Conservation (phyloP, 2,329 filamentous ascomycete species). For the Aspergillus terreus region DNA sequence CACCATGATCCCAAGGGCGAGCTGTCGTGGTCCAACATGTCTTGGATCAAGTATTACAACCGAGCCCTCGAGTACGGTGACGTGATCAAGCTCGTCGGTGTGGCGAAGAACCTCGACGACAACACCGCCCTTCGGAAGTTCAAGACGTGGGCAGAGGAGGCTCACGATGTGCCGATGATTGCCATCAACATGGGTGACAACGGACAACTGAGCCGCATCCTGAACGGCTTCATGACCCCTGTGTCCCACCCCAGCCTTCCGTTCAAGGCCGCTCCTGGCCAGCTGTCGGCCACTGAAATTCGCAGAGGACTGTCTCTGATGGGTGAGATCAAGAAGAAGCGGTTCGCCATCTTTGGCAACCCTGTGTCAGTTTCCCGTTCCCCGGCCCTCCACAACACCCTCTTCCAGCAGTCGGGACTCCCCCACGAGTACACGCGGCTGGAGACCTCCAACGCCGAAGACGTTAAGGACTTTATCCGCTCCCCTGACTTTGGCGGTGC, state of each 20-base stretch:
- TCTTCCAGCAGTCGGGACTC: slow-evolving; percentile 73
- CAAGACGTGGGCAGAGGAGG: slow-evolving; percentile 67
- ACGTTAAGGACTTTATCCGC: slow-evolving; percentile 64
- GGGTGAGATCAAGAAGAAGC: slow-evolving; percentile 69
- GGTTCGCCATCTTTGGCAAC: slow-evolving; percentile 84
- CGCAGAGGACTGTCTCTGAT: slow-evolving; percentile 72
- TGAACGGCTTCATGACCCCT: slow-evolving; percentile 91
- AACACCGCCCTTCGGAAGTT: slow-evolving; percentile 84
- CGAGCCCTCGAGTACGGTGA: slow-evolving; percentile 85
- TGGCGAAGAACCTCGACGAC: slow-evolving; percentile 71
- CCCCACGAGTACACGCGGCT: slow-evolving; percentile 75
- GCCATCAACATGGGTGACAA: slow-evolving; percentile 90
- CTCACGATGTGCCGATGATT: slow-evolving; percentile 80
- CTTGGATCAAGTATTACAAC: slow-evolving; percentile 89
- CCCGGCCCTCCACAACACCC: slow-evolving; percentile 81
- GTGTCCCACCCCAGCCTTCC: slow-evolving; percentile 88
- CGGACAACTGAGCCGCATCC: slow-evolving; percentile 83
- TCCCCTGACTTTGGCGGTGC: slow-evolving; percentile 80
- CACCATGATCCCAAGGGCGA: slow-evolving; percentile 81
- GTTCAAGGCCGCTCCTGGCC: slow-evolving; percentile 88
- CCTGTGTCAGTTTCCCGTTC: slow-evolving; percentile 80
- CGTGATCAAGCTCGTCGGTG: slow-evolving; percentile 88
- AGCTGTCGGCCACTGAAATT: slow-evolving; percentile 87
- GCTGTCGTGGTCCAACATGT: slow-evolving; percentile 87
- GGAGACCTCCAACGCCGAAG: slow-evolving; percentile 65